Evolutionary conservation across 108 stramenopile species (phyloP).

Genomic region (Stephanodiscus minutulus): DNA sequence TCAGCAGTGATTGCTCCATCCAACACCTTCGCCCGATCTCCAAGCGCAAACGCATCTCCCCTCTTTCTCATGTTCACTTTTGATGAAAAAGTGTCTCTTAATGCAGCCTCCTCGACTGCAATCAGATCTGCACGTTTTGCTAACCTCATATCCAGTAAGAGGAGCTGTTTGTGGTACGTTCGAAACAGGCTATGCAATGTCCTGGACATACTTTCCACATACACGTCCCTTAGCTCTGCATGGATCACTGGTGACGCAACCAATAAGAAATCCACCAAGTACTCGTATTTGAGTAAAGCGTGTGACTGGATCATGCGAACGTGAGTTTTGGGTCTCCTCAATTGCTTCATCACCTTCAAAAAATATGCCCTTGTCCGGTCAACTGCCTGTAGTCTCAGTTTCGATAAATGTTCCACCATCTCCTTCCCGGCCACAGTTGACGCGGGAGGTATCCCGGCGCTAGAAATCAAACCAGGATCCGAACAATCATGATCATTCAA

Average conservation of each 20-base stretch:
- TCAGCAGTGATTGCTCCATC: constrained; percentile 40
- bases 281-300: constrained; percentile 87
- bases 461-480: constrained; percentile 55
- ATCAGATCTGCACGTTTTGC: constrained; percentile 93
- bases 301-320: constrained; percentile 96
- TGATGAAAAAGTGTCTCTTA: constrained; percentile 83
- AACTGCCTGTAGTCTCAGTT: constrained; percentile 89
- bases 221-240: constrained; percentile 87
- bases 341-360: constrained; percentile 71
- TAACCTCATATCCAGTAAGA: constrained; percentile 84
- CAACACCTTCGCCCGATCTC: constrained; percentile 63
- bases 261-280: constrained; percentile 88
- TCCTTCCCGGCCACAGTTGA: constrained; percentile 90
- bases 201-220: constrained; percentile 94
- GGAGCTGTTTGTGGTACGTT: constrained; percentile 94
- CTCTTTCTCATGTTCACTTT: constrained; percentile 92
- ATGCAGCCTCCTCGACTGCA: constrained; percentile 90
- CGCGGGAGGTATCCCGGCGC: constrained; percentile 70
- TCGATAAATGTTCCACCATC: constrained; percentile 86
- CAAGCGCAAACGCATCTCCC: constrained; percentile 91
- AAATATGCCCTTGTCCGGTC: constrained; percentile 89
- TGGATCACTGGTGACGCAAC: constrained; percentile 89
- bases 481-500: constrained; percentile 39
- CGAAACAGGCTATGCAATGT: constrained; percentile 91
- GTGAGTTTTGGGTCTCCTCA: constrained; percentile 89